Evolutionary conservation across 208 protist species (phyloP), one percentile per base, ranked within the genome.

Genomic region (Acanthamoeba healyi): DNA sequence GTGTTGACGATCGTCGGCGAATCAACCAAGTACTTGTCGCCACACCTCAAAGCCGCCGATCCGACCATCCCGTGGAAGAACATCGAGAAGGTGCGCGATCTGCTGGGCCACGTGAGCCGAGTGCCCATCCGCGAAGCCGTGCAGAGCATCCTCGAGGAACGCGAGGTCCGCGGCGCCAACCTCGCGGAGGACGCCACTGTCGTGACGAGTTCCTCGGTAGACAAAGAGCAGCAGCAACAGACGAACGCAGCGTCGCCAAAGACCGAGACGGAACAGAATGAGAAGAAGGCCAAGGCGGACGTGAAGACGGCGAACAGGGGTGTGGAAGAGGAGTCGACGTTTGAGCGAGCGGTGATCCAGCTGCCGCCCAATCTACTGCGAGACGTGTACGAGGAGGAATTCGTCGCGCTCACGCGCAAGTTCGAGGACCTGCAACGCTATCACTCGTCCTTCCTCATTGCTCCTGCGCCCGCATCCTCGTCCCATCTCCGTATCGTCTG

Each of bases 31-130:
- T 82, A 82, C 40, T 9, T 82, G 10, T 82, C 72, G 40, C 72
- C 72, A 10, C 26, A 44, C 42, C 72, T 82, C 72, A 82, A 82
- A 38, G 72, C 72, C 40, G 19, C 42, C 40, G 72, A 82, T 24
- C 40, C 40, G 24, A 82, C 72, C 42, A 82, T 82, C 19, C 72
- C 72, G 3, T 82, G 72, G 72, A 82, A 82, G 72, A 82, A 82
- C 72, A 82, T 82, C 19, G 72, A 82, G 26, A 82, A 82, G 72
- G 72, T 82, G 40, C 34, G 72, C 10, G 72, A 82, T 29, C 19
- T 82, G 40, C 72, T 82, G 34, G 40, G 72, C 40, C 72, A 82
- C n/a, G 72, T 82, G 40, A 82, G 72, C 40, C 12, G 72, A 1
- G 38, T 51, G 34, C 72, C 72, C 12, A 82, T 82, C 36, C 72